Base-by-base conservation (phyloP, 441 rosid genomes). In the Populus trichocarpa region DNA sequence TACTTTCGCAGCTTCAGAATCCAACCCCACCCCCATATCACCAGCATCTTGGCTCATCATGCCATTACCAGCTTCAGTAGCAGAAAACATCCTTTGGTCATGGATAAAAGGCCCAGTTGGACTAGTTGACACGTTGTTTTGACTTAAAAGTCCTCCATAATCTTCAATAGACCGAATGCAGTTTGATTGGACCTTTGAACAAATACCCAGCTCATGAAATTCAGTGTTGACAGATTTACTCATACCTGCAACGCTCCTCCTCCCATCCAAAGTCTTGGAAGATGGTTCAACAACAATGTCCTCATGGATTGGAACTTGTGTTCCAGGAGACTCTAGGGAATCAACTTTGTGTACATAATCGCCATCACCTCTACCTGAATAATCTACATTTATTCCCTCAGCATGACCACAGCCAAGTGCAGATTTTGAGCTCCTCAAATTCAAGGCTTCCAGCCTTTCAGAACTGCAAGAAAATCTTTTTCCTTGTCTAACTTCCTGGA, bases 81-180 rank as follows among this genome's bases (percentile, higher is more conserved):
- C 84, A 82, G 84, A 84, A 88, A 86, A 93, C 81, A 90, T 86
- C 26, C 84, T 84, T 75, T 83, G 88, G 53, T 84, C 87, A 76
- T 82, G 82, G 30, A 78, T 83, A 84, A 84, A 84, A 80, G 81
- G 74, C 57, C 79, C 85, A 57, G 70, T 75, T 32, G 82, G 80
- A 63, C 69, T 72, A 3, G 78, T 50, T 40, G 80, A 79, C 3
- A 78, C 78, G 59, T 86, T 86, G 77, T 69, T 87, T 28, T 84
- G 88, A 82, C 81, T 84, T 38, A 86, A 72, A 76, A 84, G 81
- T 28, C 80, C 84, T 30, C 79, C 79, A 76, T 82, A 85, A 76
- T 81, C 86, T 78, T 84, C 93, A 75, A 83, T 66, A 78, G 86
- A 77, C 57, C 38, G 91, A 78, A 86, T 30, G 32, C 32, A 30